A percentile compares a stretch with the other conserved stretches of the same genome.
Conservation (phyloP, 768 basidiomycete genomes). For the Rhizopogon sp. region DNA sequence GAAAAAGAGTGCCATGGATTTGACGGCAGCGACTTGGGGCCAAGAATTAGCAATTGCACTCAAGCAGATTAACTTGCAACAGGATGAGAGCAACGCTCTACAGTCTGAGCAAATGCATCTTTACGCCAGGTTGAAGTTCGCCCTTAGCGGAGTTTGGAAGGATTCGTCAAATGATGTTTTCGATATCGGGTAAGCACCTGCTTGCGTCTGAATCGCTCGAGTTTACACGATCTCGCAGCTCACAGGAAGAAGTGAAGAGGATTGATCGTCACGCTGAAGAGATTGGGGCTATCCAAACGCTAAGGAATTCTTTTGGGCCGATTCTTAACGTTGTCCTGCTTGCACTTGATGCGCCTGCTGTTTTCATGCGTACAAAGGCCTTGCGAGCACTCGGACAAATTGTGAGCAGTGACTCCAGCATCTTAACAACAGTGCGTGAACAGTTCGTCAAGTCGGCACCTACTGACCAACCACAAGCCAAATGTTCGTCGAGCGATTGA, state of each 20-base stretch:
- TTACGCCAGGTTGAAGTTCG: conserved; percentile 52
- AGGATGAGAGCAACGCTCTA: conserved; percentile 28
- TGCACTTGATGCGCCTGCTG: conserved; percentile 79
- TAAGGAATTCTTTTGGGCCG: conserved; percentile 78
- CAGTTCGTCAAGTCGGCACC: not conserved
- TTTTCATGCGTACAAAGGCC: conserved; percentile 94
- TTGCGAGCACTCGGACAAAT: conserved; percentile 86
- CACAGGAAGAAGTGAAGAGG: conserved; percentile 64
- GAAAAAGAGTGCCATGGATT: conserved; percentile 74
- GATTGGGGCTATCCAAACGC: conserved; percentile 69
- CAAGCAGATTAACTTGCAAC: conserved; percentile 46
- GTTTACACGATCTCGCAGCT: conserved; percentile 32
- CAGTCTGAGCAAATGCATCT: conserved; percentile 26
- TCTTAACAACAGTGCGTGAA: conserved; percentile 64
- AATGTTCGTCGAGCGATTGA: conserved; percentile 86
- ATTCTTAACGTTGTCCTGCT: conserved; percentile 76
- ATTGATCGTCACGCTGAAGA: conserved; percentile 70
- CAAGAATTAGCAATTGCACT: conserved; percentile 76
- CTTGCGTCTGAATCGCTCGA: not conserved
- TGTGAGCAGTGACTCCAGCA: conserved; percentile 81
- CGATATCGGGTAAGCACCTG: conserved; percentile 60
- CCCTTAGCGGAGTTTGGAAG: conserved; percentile 72
- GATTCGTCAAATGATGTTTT: conserved; percentile 70
- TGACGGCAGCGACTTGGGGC: conserved; percentile 74
- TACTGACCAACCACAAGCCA: conserved; percentile 34